Evolutionary conservation across 768 basidiomycete genomes (phyloP), one percentile per base, ranked within the genome.

Genomic region (Lactarius quietus): DNA sequence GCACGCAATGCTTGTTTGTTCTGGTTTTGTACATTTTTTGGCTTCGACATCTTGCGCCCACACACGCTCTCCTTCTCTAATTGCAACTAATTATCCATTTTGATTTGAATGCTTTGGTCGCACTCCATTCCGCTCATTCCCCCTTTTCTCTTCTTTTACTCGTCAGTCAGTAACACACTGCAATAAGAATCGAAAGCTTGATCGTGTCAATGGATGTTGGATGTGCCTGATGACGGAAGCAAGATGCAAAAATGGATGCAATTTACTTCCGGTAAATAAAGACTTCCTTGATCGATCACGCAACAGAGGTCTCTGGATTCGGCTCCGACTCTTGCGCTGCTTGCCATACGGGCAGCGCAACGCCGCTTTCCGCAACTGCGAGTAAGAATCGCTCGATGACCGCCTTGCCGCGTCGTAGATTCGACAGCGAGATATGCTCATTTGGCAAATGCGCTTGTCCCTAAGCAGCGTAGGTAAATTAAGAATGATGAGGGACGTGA

Each of bases 381-480:
- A 79, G 71, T 59, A 92, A 74, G 74, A 93, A 94, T 17, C 87
- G 84, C 70, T 92, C 88, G 35, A 93, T 73, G 45, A 93, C 92
- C 1, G 84, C 79, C 69, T 91, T 91, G 0, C 92, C 92, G 43
- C 86, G 84, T 23, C 83, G 82, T 28, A 98, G 81, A 71, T 98
- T 98, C 26, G 84, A 76, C 1, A 97, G 76, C 3, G 94, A 88
- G 60, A 98, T 94, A 4, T 93, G 83, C 74, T 99, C 97, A 73
- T 99, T 92, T 3, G 94, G 88, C 28, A 99, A 76, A 81, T 98
- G 97, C 0, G 93, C 95, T 81, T 89, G 92, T 73, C 91, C 94
- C 93, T 90, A 8, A n/a, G n/a, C n/a, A n/a, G 56, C 18, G 1
- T 43, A n/a, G 54, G 33, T 8, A 33, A 8, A 33, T 28, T 43